Base-by-base conservation (phyloP, 108 stramenopile genomes). In the Parietichytrium sp. region DNA sequence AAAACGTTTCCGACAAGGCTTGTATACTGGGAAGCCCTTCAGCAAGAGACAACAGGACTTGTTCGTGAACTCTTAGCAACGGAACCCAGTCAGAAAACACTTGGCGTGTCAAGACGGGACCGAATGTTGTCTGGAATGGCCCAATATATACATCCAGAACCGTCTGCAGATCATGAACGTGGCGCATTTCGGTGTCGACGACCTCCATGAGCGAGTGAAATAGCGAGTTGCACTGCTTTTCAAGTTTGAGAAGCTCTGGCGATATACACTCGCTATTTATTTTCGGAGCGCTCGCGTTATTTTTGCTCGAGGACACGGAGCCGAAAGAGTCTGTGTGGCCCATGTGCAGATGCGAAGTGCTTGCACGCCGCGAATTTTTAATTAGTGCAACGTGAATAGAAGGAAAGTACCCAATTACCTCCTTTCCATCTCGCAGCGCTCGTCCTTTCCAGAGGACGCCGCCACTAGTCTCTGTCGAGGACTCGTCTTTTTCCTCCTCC, bases 1-100 rank as follows among this genome's bases (percentile, higher is more conserved):
- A 33, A 72, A 72, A 45, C 4, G 16, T 23, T 20, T 72, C 33
- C 23, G 61, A 33, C 10, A 72, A 42, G n/a, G 18, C n/a, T 42
- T 72, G 13, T 47, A 72, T 0, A 1, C 38, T 23, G 45, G 61
- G 61, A 2, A 72, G 61, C 33, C 38, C 33, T 8, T 16, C 20
- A 10, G 45, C 13, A 6, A 72, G 45, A 42, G 10, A 45, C 38
- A 18, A 16, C 10, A 72, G 61, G n/a, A 72, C 61, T 20, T 72
- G 61, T 42, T 72, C 61, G 42, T 72, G 61, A 16, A 72, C 61
- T 16, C 61, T 33, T 10, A 72, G 61, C 61, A 72, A n/a, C 6
- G 61, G 61, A 0, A 38, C 61, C 61, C 61, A 72, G 42, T 72
- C 61, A 0, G 61, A 72, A 72, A 72, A 72, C 61, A 72, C 61